These are phyloP conservation scores for Excoecaria agallocha DNA, from an alignment of 345 rosid species.

Conservation along the genomic window DNA sequence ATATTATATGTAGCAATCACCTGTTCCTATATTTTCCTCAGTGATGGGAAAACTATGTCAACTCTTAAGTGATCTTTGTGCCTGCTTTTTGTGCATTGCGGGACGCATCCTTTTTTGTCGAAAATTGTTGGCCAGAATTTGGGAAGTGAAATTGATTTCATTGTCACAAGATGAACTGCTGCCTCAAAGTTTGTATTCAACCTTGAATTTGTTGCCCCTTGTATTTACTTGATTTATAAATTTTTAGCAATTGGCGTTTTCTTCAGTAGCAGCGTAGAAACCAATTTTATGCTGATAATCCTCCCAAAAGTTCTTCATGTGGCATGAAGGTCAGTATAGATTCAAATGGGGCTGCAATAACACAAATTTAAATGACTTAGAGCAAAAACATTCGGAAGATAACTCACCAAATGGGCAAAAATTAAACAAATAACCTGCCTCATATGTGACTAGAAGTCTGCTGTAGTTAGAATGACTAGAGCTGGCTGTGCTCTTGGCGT, in stretches of 20 bases:
- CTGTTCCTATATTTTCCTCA: background rate
- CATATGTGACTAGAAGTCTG: conserved; percentile 10
- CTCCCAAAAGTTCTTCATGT: conserved; percentile 1
- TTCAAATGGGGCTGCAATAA: conserved; percentile 23
- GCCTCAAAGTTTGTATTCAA: background rate
- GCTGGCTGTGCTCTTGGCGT: conserved; percentile 4
- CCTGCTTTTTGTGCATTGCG: background rate
- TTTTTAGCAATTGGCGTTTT: background rate
- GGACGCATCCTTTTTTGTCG: background rate
- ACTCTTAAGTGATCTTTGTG: background rate
- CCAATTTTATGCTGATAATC: background rate
- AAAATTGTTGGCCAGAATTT: background rate
- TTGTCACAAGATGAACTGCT: background rate
- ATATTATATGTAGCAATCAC: background rate
- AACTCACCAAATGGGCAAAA: background rate
- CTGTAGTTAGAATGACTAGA: conserved; percentile 9
- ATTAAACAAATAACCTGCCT: conserved; percentile 9
- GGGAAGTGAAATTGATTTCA: background rate
- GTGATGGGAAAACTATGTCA: background rate
- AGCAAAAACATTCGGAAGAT: background rate
- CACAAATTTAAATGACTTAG: background rate
- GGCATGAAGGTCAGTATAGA: conserved; percentile 12
- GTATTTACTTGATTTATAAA: background rate
- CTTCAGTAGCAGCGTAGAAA: background rate
- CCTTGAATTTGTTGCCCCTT: background rate